phyloP scores from a whole-genome alignment of 208 protist species.

The Trypanosoma avium region DNA sequence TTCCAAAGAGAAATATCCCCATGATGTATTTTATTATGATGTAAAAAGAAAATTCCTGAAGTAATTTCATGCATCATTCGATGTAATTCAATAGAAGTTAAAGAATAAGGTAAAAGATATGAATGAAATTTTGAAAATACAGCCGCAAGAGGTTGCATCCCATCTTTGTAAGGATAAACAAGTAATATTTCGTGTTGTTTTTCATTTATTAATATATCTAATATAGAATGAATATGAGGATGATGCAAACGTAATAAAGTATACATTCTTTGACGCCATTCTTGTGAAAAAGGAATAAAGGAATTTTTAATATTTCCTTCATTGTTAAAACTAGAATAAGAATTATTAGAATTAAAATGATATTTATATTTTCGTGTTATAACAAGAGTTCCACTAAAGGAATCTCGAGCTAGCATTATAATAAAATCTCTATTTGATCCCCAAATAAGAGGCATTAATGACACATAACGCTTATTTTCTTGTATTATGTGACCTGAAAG shows the following conservation, averaged over 20 bases:
- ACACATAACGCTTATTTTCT: slow-evolving; percentile 2
- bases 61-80: slow-evolving; percentile 22
- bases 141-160: slow-evolving; percentile 24
- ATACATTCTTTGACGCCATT: slow-evolving; percentile 16
- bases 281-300: slow-evolving; percentile 16
- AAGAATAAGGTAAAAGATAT: background rate
- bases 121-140: background rate
- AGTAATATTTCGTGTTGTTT: slow-evolving; percentile 18
- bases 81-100: slow-evolving; percentile 2
- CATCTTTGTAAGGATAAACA: slow-evolving; percentile 26
- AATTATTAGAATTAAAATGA: background rate
- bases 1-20: slow-evolving; percentile 60
- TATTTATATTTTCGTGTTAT: slow-evolving; percentile 14
- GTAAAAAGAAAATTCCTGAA: slow-evolving; percentile 22
- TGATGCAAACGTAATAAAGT: slow-evolving; percentile 17
- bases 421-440: background rate
- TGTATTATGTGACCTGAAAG: background rate
- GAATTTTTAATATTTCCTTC: background rate
- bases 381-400: slow-evolving; percentile 8
- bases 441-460: slow-evolving; percentile 20
- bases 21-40: slow-evolving; percentile 31
- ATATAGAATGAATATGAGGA: slow-evolving; percentile 12
- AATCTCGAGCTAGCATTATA: slow-evolving; percentile 14
- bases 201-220: slow-evolving; percentile 25
- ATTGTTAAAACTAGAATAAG: background rate